A percentile compares a stretch with the other conserved stretches of the same genome.
Evolutionary conservation across 2,329 filamentous ascomycete genomes (phyloP).

Genomic region (Fusarium coffeatum): DNA sequence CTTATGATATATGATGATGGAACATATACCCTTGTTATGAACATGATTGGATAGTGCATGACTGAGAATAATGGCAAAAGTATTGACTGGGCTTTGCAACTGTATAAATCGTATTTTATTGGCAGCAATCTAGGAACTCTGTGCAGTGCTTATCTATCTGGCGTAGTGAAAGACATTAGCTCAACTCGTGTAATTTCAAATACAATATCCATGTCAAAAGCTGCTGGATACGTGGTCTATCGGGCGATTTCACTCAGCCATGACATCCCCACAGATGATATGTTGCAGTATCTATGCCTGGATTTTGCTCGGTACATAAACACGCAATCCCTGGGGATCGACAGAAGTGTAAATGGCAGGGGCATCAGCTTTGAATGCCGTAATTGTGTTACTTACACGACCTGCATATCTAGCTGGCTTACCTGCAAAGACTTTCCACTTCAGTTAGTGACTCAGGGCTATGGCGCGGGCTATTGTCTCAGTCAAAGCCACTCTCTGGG

Average conservation of each 20-base stretch:
- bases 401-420: not conserved
- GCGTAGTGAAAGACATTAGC: not conserved
- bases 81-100: not conserved
- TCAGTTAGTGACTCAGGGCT: not conserved
- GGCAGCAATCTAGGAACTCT: not conserved
- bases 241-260: not conserved
- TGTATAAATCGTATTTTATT: not conserved
- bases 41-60: not conserved
- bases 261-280: not conserved
- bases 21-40: not conserved
- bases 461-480: conserved; percentile 32
- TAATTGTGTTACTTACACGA: not conserved
- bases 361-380: conserved; percentile 2
- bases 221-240: not conserved
- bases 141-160: not conserved
- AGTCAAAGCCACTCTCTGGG: conserved; percentile 20
- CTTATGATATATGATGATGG: not conserved
- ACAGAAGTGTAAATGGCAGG: conserved; percentile 2
- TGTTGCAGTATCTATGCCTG: not conserved
- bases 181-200: not conserved
- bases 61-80: not conserved
- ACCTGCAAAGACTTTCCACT: conserved; percentile 14
- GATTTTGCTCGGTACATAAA: not conserved
- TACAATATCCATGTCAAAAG: not conserved
- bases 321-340: conserved; percentile 1